These are phyloP conservation scores for Aspergillus sp. DNA, from an alignment of 2,329 filamentous ascomycete species.

Conservation along the genomic window DNA sequence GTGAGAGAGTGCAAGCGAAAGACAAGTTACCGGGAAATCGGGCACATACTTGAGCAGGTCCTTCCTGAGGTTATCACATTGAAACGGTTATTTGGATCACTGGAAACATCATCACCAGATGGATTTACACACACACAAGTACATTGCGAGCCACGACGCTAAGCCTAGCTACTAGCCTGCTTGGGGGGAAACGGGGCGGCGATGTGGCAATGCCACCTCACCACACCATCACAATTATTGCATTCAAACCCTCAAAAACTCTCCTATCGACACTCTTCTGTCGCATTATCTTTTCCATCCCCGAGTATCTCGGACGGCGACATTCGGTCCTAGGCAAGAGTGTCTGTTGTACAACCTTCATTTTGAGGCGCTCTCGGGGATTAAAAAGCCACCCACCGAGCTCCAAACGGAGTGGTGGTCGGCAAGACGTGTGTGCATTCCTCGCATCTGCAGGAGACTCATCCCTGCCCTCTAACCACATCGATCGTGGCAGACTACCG, in stretches of 20 bases:
- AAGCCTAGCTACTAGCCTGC: background rate
- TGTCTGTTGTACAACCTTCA: background rate
- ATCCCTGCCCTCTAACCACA: constrained; percentile 12
- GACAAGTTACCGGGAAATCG: background rate
- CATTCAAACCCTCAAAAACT: background rate
- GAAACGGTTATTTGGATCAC: too few species aligned
- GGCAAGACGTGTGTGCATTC: background rate
- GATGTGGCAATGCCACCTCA: constrained; percentile 1
- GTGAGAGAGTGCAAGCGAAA: background rate
- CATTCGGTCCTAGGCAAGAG: background rate
- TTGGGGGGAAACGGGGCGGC: too few species aligned
- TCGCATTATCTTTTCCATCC: background rate
- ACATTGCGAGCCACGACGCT: background rate
- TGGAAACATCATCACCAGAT: too few species aligned
- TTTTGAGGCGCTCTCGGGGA: background rate
- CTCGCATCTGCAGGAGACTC: background rate
- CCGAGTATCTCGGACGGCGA: background rate
- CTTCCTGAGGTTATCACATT: background rate
- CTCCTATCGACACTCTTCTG: background rate
- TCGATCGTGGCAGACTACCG: constrained; percentile 1
- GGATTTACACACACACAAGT: too few species aligned
- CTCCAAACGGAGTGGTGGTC: background rate
- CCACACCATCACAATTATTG: background rate
- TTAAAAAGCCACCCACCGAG: background rate
- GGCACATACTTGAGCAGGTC: background rate